These are phyloP conservation scores for Boletus edulis DNA, from an alignment of 768 basidiomycete genomes.

Conservation along the genomic window DNA sequence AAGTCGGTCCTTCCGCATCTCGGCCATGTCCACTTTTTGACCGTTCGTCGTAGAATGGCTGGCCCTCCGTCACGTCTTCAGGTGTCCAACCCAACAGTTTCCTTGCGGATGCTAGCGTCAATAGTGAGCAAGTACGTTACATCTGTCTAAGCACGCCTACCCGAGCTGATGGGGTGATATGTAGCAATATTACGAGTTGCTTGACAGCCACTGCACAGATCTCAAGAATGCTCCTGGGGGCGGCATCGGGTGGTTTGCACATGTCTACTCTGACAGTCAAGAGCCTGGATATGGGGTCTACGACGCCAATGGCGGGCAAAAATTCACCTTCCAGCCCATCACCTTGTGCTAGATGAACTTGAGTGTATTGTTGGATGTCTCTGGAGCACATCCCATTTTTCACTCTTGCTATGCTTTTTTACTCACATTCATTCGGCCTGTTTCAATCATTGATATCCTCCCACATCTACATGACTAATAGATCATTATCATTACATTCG, in stretches of 20 bases:
- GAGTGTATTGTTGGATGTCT: background rate
- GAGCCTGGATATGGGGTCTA: constrained; percentile 74
- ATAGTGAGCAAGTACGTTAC: constrained; percentile 55
- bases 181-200: constrained; percentile 54
- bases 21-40: background rate
- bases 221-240: constrained; percentile 59
- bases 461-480: background rate
- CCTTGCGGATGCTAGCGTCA: constrained; percentile 55
- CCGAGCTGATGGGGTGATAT: background rate
- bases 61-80: constrained; percentile 64
- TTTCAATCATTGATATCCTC: no score
- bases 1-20: constrained; percentile 39
- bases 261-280: constrained; percentile 68
- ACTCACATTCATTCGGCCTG: background rate
- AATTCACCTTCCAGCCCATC: constrained; percentile 65
- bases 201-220: constrained; percentile 61
- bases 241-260: constrained; percentile 80
- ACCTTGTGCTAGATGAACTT: constrained; percentile 49
- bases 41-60: constrained; percentile 57
- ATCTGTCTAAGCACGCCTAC: background rate
- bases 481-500: background rate
- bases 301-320: constrained; percentile 42
- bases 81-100: constrained; percentile 67
- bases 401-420: background rate
- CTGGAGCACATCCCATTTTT: background rate